These are phyloP conservation scores for Lavandula angustifolia DNA, from an alignment of 257 asterid species.

Conservation along the genomic window DNA sequence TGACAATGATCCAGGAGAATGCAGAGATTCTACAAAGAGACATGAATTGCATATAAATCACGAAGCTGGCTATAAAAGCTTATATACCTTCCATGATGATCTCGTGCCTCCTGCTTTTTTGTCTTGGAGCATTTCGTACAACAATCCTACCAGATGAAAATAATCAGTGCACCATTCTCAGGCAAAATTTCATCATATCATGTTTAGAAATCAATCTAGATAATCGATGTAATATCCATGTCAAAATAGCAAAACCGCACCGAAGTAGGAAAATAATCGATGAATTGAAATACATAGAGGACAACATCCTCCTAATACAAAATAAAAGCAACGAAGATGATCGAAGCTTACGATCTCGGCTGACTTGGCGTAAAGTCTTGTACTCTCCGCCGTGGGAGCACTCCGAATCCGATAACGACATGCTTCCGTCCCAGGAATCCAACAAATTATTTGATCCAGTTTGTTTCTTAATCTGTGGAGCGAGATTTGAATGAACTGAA, in stretches of 20 bases:
- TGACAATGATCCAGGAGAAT: background rate
- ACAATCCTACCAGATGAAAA: conserved; percentile 56
- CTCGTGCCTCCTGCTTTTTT: conserved; percentile 65
- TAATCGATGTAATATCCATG: background rate
- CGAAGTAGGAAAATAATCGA: background rate
- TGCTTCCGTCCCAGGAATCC: conserved; percentile 36
- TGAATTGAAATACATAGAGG: background rate
- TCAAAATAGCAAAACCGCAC: background rate
- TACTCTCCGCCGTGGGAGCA: conserved; percentile 83
- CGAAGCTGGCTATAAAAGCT: conserved; percentile 9
- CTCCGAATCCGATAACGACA: conserved; percentile 94
- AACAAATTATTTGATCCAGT: background rate
- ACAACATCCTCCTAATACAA: background rate
- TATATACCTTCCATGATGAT: conserved; percentile 91
- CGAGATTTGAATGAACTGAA: conserved; percentile 25
- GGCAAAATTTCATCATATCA: conserved; percentile 9
- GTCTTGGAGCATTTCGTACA: conserved; percentile 84
- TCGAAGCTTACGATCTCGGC: conserved; percentile 77
- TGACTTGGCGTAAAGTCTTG: conserved; percentile 78
- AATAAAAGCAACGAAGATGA: conserved; percentile 1
- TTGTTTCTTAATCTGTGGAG: conserved; percentile 6
- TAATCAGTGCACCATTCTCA: conserved; percentile 25
- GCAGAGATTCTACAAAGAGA: no score
- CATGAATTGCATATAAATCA: background rate
- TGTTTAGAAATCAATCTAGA: background rate